Evolutionary conservation across 768 basidiomycete species (phyloP).

Genomic region (Nidularia pulvinata): DNA sequence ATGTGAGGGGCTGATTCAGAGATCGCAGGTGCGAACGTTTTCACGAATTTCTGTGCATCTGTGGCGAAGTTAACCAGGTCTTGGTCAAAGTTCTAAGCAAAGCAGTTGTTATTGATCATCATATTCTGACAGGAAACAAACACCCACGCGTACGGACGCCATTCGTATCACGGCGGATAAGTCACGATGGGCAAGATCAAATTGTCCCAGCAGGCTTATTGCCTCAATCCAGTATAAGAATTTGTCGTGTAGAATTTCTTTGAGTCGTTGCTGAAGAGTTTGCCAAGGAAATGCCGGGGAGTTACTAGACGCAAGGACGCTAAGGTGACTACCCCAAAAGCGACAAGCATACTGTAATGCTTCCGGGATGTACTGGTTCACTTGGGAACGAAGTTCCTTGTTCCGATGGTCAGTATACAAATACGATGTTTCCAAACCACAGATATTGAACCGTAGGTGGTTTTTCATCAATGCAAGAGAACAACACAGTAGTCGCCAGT

Average conservation of each 20-base stretch:
- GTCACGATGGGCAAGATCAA: constrained; percentile 3
- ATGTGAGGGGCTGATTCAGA: background rate
- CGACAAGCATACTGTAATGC: constrained; percentile 23
- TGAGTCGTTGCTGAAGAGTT: constrained; percentile 2
- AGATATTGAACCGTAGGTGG: constrained; percentile 31
- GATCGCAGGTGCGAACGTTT: background rate
- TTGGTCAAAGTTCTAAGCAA: constrained; percentile 3
- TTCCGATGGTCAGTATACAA: too few relatives aligned
- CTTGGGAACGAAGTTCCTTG: constrained; percentile 10
- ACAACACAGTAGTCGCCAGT: constrained; percentile 12
- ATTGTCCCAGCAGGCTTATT: constrained; percentile 17
- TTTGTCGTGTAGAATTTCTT: constrained; percentile 14
- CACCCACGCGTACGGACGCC: constrained; percentile 10
- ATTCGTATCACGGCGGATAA: constrained; percentile 3
- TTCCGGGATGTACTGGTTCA: constrained; percentile 14
- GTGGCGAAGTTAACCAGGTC: constrained; percentile 3
- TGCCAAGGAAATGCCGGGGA: constrained; percentile 1
- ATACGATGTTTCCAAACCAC: constrained; percentile 23
- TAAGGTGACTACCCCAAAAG: constrained; percentile 27
- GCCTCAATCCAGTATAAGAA: constrained; percentile 30
- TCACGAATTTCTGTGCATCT: background rate
- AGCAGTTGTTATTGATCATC: background rate
- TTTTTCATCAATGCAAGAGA: constrained; percentile 22
- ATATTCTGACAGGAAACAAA: background rate
- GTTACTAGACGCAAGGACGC: background rate